phyloP scores from a whole-genome alignment of 1,139 yeast genomes.

The Kodamaea sp. region DNA sequence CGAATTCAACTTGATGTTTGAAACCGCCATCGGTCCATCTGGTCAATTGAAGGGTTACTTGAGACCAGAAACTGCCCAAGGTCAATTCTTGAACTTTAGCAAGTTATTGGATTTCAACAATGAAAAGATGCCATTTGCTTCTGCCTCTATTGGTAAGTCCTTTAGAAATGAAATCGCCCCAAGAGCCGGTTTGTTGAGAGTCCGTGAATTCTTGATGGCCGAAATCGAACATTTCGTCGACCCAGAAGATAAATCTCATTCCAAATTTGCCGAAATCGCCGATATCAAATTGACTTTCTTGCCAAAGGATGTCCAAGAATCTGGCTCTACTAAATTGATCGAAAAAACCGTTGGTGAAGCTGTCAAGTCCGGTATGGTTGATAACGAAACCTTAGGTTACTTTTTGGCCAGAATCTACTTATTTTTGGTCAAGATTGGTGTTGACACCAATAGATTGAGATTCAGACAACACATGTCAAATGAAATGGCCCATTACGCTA shows the following conservation, averaged over 20 bases:
- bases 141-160: conserved; percentile 97
- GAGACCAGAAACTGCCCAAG: conserved; percentile 99
- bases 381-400: conserved; percentile 95
- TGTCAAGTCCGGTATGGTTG: conserved; percentile 81
- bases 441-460: conserved; percentile 76
- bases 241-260: conserved; percentile 80
- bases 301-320: conserved; percentile 82
- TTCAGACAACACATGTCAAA: conserved; percentile 98
- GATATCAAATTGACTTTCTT: conserved; percentile 72
- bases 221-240: conserved; percentile 99
- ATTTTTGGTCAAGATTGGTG: conserved; percentile 87
- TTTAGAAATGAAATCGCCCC: conserved; percentile 99
- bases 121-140: conserved; percentile 96
- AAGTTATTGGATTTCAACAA: conserved; percentile 94
- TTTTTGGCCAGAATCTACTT: conserved; percentile 88
- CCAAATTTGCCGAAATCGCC: conserved; percentile 71
- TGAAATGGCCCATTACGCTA: conserved; percentile 99
- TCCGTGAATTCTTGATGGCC: conserved; percentile 98
- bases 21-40: conserved; percentile 98
- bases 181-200: conserved; percentile 94
- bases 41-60: conserved; percentile 93
- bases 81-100: conserved; percentile 93
- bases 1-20: conserved; percentile 98
- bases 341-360: conserved; percentile 84
- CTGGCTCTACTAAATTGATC: conserved; percentile 69